phyloP scores from a whole-genome alignment of 2,329 filamentous ascomycete genomes.

The Fusarium euwallaceae region DNA sequence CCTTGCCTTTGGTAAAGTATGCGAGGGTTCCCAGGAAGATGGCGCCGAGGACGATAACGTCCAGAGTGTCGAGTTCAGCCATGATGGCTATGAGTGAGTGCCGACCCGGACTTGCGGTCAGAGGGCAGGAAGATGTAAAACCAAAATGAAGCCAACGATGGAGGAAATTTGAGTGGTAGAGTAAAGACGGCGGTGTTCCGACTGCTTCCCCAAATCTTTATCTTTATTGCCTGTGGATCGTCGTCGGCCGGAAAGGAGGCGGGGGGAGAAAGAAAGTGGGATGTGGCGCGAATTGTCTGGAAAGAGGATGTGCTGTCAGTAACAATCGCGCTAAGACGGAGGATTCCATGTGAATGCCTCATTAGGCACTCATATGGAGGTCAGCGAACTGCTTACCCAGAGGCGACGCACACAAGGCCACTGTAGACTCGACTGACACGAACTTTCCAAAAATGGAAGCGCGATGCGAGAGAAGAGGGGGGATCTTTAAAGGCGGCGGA shows the following conservation, averaged over 20 bases:
- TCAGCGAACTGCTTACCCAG: neutral
- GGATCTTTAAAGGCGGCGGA: conserved; percentile 8
- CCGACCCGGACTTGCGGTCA: conserved; percentile 16
- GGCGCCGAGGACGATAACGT: conserved; percentile 88
- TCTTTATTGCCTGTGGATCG: conserved; percentile 27
- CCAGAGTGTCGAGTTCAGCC: conserved; percentile 96
- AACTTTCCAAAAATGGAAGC: conserved; percentile 1
- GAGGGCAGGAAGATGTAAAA: neutral
- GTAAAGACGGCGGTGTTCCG: conserved; percentile 17
- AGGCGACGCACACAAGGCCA: conserved; percentile 2
- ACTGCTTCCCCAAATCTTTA: conserved; percentile 19
- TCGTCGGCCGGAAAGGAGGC: conserved; percentile 48
- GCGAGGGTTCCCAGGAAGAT: conserved; percentile 90
- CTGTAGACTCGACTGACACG: conserved; percentile 4
- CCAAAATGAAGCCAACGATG: neutral
- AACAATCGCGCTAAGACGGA: conserved; percentile 29
- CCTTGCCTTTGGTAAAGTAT: conserved; percentile 97
- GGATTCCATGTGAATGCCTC: conserved; percentile 21
- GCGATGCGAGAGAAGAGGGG: neutral
- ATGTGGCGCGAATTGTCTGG: conserved; percentile 44
- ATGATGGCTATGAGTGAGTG: conserved; percentile 64
- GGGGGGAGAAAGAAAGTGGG: conserved; percentile 39
- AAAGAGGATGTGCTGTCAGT: conserved; percentile 40
- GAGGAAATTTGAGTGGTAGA: conserved; percentile 1
- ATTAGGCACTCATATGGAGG: conserved; percentile 19